These are phyloP conservation scores for Leishmania gerbilli DNA, from an alignment of 208 protist genomes.

Conservation along the genomic window DNA sequence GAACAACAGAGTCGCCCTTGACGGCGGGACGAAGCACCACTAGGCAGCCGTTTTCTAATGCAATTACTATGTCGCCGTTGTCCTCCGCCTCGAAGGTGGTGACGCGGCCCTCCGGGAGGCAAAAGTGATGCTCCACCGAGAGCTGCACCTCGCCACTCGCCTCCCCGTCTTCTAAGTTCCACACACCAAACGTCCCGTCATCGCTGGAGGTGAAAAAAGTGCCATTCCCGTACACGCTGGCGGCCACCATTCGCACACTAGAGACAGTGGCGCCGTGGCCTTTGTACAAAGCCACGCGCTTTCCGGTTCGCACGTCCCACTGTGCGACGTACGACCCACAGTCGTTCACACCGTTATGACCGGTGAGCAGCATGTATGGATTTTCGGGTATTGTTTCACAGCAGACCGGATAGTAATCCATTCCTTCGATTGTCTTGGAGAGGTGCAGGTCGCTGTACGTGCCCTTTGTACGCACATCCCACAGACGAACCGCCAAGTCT, in stretches of 20 bases:
- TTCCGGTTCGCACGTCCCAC: constrained; percentile 72
- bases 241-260: constrained; percentile 32
- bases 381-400: constrained; percentile 38
- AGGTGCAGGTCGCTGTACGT: constrained; percentile 41
- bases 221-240: constrained; percentile 30
- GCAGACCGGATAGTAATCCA: constrained; percentile 73
- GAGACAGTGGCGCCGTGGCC: constrained; percentile 57
- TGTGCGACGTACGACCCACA: constrained; percentile 59
- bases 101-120: constrained; percentile 51
- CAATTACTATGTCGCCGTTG: constrained; percentile 52
- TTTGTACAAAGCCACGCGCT: constrained; percentile 47
- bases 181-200: constrained; percentile 52
- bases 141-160: constrained; percentile 37
- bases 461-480: constrained; percentile 60
- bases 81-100: constrained; percentile 49
- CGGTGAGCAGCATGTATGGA: constrained; percentile 55
- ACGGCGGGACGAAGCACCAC: constrained; percentile 47
- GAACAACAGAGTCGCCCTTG: constrained; percentile 31
- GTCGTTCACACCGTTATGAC: constrained; percentile 76
- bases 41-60: constrained; percentile 44
- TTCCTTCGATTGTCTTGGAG: constrained; percentile 44
- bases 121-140: constrained; percentile 27
- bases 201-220: constrained; percentile 61
- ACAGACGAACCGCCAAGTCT: constrained; percentile 68
- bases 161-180: constrained; percentile 38